These are phyloP conservation scores for Acer negundo DNA, from an alignment of 345 rosid genomes.

Conservation along the genomic window DNA sequence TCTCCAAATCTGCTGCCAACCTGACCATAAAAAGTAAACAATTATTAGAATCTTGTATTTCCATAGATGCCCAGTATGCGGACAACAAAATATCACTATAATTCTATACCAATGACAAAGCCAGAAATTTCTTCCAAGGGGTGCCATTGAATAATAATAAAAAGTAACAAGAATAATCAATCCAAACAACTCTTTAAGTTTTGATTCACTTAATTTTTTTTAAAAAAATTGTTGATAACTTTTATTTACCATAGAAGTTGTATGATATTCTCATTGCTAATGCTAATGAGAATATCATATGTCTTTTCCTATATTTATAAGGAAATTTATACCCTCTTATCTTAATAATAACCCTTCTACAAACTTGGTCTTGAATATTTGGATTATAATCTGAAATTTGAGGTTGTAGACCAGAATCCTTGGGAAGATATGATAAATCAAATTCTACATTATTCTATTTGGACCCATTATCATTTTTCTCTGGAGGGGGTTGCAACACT, in stretches of 20 bases:
- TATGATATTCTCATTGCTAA: not conserved
- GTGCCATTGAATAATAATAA: not conserved
- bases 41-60: constrained; percentile 9
- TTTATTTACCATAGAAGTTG: not conserved
- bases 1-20: constrained; percentile 97
- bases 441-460: not conserved
- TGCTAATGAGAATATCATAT: no score
- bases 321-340: not conserved
- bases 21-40: constrained; percentile 37
- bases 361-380: not conserved
- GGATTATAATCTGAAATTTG: not conserved
- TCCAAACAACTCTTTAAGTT: no score
- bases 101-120: not conserved
- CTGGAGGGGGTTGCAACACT: not conserved
- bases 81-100: not conserved
- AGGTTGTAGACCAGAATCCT: not conserved
- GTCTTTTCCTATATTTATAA: not conserved
- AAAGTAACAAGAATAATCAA: no score
- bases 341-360: not conserved
- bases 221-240: no score
- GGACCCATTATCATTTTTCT: not conserved
- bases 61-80: constrained; percentile 1
- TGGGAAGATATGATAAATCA: not conserved
- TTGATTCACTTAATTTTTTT: not conserved
- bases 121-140: not conserved